Percentiles rank a stretch among this genome's conserved stretches.
Evolutionary conservation across 2,329 filamentous ascomycete genomes (phyloP).

Genomic region (Chrysoporthe austroafricana): DNA sequence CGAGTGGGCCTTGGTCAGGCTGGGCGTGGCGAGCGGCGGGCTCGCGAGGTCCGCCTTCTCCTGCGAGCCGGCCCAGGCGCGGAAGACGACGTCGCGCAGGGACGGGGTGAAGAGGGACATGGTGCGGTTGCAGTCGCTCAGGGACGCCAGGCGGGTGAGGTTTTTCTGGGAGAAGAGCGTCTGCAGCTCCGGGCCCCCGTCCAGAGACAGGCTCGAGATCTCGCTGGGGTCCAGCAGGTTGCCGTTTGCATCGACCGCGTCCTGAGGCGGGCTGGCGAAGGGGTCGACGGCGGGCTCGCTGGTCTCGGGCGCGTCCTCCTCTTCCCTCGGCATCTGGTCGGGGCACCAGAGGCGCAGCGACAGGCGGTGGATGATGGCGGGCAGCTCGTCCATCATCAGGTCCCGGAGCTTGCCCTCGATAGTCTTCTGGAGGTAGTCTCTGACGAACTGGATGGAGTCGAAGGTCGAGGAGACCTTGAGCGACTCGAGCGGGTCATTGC

Average conservation of each 20-base stretch:
- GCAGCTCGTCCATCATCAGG: slow-evolving; percentile 96
- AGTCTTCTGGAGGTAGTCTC: slow-evolving; percentile 93
- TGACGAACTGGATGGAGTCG: slow-evolving; percentile 97
- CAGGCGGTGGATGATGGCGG: slow-evolving; percentile 91
- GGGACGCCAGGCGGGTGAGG: slow-evolving; percentile 76
- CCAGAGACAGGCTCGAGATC: slow-evolving; percentile 76
- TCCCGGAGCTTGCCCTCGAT: slow-evolving; percentile 93
- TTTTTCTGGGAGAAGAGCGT: slow-evolving; percentile 97
- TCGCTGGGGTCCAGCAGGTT: slow-evolving; percentile 76
- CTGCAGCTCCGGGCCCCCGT: slow-evolving; percentile 79
- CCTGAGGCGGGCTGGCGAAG: slow-evolving; percentile 77
- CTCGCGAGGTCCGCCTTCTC: slow-evolving; percentile 68
- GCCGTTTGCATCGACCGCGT: slow-evolving; percentile 80
- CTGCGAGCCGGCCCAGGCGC: slow-evolving; percentile 83
- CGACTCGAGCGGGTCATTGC: slow-evolving; percentile 96
- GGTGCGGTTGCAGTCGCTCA: slow-evolving; percentile 88
- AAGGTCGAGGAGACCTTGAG: slow-evolving; percentile 99
- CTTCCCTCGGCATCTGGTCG: slow-evolving; percentile 74
- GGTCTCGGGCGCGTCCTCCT: slow-evolving; percentile 57
- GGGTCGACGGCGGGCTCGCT: slow-evolving; percentile 72
- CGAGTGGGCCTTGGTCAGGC: slow-evolving; percentile 66
- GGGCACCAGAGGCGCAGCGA: slow-evolving; percentile 89
- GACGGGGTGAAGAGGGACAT: slow-evolving; percentile 88
- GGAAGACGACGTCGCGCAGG: slow-evolving; percentile 88
- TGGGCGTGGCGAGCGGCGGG: slow-evolving; percentile 53